Evolutionary conservation across 345 rosid species (phyloP), one percentile per base, ranked within the genome.

Genomic region (Populus simonii): DNA sequence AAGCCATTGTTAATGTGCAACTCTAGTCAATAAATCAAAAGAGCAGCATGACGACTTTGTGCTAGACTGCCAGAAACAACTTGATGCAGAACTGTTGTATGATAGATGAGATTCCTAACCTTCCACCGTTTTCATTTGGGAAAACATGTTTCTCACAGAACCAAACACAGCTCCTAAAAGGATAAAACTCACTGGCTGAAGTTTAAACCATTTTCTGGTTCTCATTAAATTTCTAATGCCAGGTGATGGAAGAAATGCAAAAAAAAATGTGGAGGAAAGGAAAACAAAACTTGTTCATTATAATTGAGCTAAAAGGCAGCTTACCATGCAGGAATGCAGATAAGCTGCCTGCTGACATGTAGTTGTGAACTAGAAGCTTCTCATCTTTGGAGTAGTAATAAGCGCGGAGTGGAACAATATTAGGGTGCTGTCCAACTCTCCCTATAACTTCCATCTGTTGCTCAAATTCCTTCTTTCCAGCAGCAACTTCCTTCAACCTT

Each of bases 401-500:
- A 69, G 89, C 92, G 8, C 86, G 85, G 31, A 88, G 76, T 0
- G 96, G 91, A 41, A 85, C 86, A 0, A 93, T 82, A 79, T 90
- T 90, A 0, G 87, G 86, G 80, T 93, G 96, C 74, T 73, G 85
- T 67, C 89, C 91, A 23, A 84, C 55, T 74, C 76, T 90, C n/a
- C 90, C 91, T 9, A 91, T 78, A 29, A 89, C n/a, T 72, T 89
- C 92, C 89, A 93, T 83, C 76, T 93, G 96, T 70, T 89, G 94
- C 83, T 93, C 98, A 27, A 91, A 93, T 68, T 91, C 98, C 83
- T 82, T 91, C 83, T 87, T 93, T 45, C 90, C 91, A 0, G 83
- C 94, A 68, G 79, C 82, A 31, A 91, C 91, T 86, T 93, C 98
- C 89, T 88, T 90, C 85, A 93, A 82, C 78, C 96, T 85, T 85